Conservation (phyloP, 225 moss, liverwort and hornwort species). For the Marchantia polymorpha region DNA sequence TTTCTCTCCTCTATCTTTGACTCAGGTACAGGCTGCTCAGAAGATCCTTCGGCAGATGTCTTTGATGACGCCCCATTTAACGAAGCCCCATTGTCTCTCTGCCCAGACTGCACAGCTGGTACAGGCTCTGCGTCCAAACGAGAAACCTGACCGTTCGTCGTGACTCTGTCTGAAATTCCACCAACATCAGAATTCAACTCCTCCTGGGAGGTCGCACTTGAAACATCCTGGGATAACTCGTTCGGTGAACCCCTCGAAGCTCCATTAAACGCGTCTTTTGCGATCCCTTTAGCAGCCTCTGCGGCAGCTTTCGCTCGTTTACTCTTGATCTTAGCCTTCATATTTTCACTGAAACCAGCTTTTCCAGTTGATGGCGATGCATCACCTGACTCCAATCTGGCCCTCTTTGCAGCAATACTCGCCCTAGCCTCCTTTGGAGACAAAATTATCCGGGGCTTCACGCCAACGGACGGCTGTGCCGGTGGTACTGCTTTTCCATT, state of each 20-base stretch:
- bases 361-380: conserved; percentile 15
- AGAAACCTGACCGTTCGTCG: conserved; percentile 7
- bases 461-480: conserved; percentile 26
- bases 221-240: not conserved
- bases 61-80: not conserved
- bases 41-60: not conserved
- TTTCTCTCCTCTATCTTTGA: conserved; percentile 1
- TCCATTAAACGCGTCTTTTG: not conserved
- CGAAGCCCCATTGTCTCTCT: not conserved
- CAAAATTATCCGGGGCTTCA: conserved; percentile 78
- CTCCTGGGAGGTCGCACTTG: not conserved
- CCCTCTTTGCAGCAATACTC: conserved; percentile 86
- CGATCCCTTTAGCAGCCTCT: conserved; percentile 14
- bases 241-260: not conserved
- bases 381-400: conserved; percentile 48
- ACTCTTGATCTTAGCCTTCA: conserved; percentile 28
- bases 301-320: conserved; percentile 2
- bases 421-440: conserved; percentile 95
- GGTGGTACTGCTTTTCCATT: not conserved
- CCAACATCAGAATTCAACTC: not conserved
- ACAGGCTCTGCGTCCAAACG: not conserved
- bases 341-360: conserved; percentile 9
- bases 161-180: conserved; percentile 1
- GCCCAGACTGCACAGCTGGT: not conserved
- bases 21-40: not conserved